A percentile compares a stretch with the other conserved stretches of the same genome.
phyloP scores from a whole-genome alignment of 768 basidiomycete species.

The Leccinum olivaceopallidum region DNA sequence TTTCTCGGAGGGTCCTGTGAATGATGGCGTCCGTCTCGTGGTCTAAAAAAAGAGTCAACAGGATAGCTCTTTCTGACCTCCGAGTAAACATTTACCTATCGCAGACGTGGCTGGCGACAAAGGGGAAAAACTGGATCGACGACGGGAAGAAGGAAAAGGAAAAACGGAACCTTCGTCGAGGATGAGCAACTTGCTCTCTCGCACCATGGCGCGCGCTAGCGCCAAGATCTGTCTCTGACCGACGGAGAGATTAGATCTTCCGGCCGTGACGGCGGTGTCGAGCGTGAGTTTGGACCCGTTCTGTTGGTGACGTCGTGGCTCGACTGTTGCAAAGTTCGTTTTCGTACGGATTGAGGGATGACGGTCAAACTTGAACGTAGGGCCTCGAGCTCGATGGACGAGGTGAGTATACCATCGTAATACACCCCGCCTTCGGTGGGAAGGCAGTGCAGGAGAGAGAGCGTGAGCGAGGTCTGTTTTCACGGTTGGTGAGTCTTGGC shows the following conservation, averaged over 20 bases:
- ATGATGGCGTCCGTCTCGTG: slow-evolving; percentile 10
- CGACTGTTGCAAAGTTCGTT: not conserved
- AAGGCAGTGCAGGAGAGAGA: no score
- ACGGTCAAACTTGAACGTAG: no score
- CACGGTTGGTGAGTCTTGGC: no score
- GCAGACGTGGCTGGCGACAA: slow-evolving; percentile 8
- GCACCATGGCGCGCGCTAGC: slow-evolving; percentile 41
- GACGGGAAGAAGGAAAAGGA: no score
- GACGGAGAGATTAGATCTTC: slow-evolving; percentile 37
- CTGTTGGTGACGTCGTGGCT: not conserved
- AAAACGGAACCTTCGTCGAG: slow-evolving; percentile 40
- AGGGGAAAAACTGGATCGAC: not conserved
- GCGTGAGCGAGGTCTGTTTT: no score
- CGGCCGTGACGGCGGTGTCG: slow-evolving; percentile 44
- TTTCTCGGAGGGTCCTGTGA: slow-evolving; percentile 6
- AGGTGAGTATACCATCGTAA: no score
- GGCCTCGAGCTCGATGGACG: no score
- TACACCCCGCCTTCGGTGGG: no score
- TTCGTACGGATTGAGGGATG: no score
- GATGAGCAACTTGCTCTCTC: slow-evolving; percentile 44
- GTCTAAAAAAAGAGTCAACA: not conserved
- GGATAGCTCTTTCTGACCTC: no score
- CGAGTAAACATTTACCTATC: slow-evolving; percentile 3
- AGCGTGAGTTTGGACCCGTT: slow-evolving; percentile 34
- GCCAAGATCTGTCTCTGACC: slow-evolving; percentile 53